Base-by-base conservation (phyloP, 805 yeast genomes). In the Spathaspora arborariae region DNA sequence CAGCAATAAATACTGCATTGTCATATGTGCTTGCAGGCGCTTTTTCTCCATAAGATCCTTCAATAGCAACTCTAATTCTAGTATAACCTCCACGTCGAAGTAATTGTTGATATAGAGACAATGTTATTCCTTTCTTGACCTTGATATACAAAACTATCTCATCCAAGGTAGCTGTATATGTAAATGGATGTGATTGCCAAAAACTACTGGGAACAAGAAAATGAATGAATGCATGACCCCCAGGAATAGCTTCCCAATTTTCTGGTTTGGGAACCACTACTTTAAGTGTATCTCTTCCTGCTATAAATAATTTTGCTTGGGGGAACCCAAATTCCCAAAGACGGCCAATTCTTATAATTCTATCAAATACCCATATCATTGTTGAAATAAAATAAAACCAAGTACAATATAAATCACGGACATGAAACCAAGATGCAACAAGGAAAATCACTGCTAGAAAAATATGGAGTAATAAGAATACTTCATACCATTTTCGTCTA, bases 111-210 rank as follows among this genome's bases (percentile, higher is more conserved):
- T 57, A 57, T 9, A 68, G 42, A 5, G 49, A 36, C 10, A 48
- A 34, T 0, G 74, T 68, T 7, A 68, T 56, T 6, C 74, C 74
- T 8, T 59, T 57, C 46, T 68, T 68, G 18, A 64, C 69, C 50
- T 68, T 68, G 18, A 60, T 53, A 46, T 59, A 68, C 20, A 68
- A 55, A 2, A 62, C 48, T n/a, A 68, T 60, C 18, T 53, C 54
- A 6, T 56, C 47, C 13, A 50, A 47, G 5, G 48, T 50, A 20
- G 51, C 46, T 5, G 70, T 65, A 45, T 65, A 68, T 0, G 87
- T 81, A 53, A 83, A 83, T 2, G 89, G 89, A 59, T 83, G 88
- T 0, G 87, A 80, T 54, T 83, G 84, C 80, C 84, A 79, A 55
- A 80, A 78, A 54, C 76, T 62, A 30, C 65, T 52, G 39, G 71